Conservation (phyloP, 768 basidiomycete species). For the Cystofilobasidium bisporidii region DNA sequence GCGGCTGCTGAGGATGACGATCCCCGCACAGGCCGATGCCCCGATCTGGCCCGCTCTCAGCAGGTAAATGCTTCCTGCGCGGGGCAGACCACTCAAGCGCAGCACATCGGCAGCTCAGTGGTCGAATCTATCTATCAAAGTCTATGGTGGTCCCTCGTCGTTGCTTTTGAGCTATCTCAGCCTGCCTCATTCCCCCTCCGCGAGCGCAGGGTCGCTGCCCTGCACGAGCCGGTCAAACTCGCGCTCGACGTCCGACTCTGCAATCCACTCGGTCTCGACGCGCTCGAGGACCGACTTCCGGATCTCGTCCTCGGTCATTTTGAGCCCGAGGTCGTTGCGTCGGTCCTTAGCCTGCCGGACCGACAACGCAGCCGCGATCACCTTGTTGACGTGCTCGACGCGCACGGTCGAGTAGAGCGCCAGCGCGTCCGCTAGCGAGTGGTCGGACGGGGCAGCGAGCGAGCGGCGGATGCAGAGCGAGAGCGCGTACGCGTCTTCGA, state of each 20-base stretch:
- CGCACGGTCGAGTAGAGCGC: not conserved
- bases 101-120: too few relatives aligned
- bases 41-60: too few relatives aligned
- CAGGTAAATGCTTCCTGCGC: too few relatives aligned
- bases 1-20: too few relatives aligned
- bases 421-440: constrained; percentile 1
- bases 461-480: not conserved
- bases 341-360: constrained; percentile 4
- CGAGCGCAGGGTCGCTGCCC: too few relatives aligned
- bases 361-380: not conserved
- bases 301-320: constrained; percentile 9
- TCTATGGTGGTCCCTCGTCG: too few relatives aligned
- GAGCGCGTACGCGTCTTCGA: constrained; percentile 19
- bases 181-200: not conserved
- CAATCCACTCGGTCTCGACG: constrained; percentile 13
- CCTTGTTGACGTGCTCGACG: not conserved
- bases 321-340: constrained; percentile 2
- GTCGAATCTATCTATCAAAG: too few relatives aligned
- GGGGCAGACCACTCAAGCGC: too few relatives aligned
- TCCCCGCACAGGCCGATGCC: too few relatives aligned
- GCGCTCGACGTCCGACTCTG: constrained; percentile 1
- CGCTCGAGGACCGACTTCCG: not conserved
- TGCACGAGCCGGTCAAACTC: not conserved
- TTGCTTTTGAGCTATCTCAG: too few relatives aligned
- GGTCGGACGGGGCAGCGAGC: not conserved